Conservation (phyloP, 371 early-diverging fungal genomes). For the Syncephalis fuscata region DNA sequence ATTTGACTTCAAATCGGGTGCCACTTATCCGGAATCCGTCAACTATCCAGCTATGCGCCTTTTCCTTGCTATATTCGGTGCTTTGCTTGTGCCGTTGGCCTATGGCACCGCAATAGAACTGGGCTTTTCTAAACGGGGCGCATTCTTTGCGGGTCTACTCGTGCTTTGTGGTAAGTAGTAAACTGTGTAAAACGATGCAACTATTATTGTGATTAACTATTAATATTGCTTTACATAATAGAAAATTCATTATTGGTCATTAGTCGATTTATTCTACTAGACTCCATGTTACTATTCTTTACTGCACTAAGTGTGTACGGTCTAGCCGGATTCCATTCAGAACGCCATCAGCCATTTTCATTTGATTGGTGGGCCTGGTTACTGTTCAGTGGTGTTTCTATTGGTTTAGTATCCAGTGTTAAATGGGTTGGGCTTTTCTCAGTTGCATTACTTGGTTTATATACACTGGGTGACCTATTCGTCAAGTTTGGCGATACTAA, state of each 20-base stretch:
- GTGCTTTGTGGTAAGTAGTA: slow-evolving; percentile 49
- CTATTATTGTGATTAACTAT: neutral
- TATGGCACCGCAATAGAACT: slow-evolving; percentile 81
- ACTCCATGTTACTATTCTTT: slow-evolving; percentile 93
- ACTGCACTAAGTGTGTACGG: slow-evolving; percentile 74
- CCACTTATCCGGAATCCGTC: slow-evolving; percentile 63
- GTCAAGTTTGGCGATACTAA: slow-evolving; percentile 72
- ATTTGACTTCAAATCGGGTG: slow-evolving; percentile 85
- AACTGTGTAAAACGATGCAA: neutral
- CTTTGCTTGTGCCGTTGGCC: slow-evolving; percentile 84
- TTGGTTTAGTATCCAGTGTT: slow-evolving; percentile 88
- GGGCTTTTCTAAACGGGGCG: slow-evolving; percentile 37
- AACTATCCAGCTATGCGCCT: slow-evolving; percentile 90
- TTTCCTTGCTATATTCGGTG: slow-evolving; percentile 83
- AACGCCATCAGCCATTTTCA: slow-evolving; percentile 60
- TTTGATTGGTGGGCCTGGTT: slow-evolving; percentile 81
- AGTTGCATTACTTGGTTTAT: slow-evolving; percentile 83
- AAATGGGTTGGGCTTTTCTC: slow-evolving; percentile 99
- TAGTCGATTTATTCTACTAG: slow-evolving; percentile 92
- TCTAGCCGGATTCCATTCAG: slow-evolving; percentile 55
- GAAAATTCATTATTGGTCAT: slow-evolving; percentile 68
- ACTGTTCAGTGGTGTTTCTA: slow-evolving; percentile 67
- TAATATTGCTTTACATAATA: neutral
- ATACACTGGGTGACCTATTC: slow-evolving; percentile 53
- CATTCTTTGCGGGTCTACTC: slow-evolving; percentile 57